Evolutionary conservation across 805 yeast genomes (phyloP).

Genomic region (Metschnikowia gelsemii): DNA sequence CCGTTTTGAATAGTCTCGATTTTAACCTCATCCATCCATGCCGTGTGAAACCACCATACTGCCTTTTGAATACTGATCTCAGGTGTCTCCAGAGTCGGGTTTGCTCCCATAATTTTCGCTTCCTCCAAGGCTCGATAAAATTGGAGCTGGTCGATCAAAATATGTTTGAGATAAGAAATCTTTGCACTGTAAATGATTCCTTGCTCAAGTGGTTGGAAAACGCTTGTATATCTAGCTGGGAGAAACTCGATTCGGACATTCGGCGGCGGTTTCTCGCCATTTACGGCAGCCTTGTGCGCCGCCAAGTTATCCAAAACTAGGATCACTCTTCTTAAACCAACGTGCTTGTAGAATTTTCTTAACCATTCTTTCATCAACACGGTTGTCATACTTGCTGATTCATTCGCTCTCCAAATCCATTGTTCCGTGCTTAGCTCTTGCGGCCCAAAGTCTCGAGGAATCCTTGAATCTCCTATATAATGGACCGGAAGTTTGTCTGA

Average conservation of each 20-base stretch:
- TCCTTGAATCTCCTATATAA: background rate
- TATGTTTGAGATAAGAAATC: background rate
- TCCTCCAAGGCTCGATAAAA: background rate
- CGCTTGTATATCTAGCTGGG: background rate
- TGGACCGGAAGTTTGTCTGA: constrained; percentile 1
- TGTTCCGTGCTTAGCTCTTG: background rate
- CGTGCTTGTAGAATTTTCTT: background rate
- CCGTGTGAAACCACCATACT: background rate
- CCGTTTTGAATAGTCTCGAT: background rate
- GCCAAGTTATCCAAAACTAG: background rate
- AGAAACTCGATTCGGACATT: background rate
- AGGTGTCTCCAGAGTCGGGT: background rate
- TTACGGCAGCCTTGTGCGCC: background rate
- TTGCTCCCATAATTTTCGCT: background rate
- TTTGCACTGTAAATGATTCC: background rate
- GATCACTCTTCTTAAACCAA: background rate
- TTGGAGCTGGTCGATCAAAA: background rate
- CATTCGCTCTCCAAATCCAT: background rate
- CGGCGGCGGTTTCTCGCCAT: background rate
- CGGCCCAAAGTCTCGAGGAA: background rate
- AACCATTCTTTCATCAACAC: constrained; percentile 1
- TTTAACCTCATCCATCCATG: background rate
- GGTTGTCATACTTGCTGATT: background rate
- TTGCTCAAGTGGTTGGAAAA: background rate
- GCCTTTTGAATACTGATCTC: background rate